phyloP scores from a whole-genome alignment of 2,329 filamentous ascomycete genomes.

The Ascomycota sp. region DNA sequence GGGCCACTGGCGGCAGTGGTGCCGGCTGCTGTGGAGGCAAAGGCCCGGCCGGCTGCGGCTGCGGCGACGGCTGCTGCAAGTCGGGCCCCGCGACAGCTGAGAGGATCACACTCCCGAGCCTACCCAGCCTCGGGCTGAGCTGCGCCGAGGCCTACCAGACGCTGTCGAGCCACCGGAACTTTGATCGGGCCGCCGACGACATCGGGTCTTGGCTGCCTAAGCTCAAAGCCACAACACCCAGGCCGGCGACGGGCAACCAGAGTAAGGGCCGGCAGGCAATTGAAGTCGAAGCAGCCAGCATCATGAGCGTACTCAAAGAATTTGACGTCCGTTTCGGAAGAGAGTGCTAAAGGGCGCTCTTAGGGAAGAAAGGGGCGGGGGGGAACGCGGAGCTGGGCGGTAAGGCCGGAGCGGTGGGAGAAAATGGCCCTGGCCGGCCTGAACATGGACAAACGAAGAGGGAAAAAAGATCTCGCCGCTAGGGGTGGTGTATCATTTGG shows the following conservation, averaged over 20 bases:
- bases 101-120: constrained; percentile 15
- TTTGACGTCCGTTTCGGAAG: constrained; percentile 56
- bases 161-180: constrained; percentile 55
- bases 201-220: constrained; percentile 58
- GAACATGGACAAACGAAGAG: no score
- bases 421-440: no score
- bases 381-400: not conserved
- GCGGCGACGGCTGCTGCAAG: constrained; percentile 49
- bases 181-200: constrained; percentile 52
- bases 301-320: constrained; percentile 68
- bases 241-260: constrained; percentile 8
- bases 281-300: constrained; percentile 65
- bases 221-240: constrained; percentile 36
- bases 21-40: constrained; percentile 45
- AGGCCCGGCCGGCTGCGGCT: no score
- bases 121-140: constrained; percentile 37
- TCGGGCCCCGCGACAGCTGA: constrained; percentile 8
- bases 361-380: not conserved
- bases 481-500: no score
- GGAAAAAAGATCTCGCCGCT: no score
- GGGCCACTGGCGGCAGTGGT: constrained; percentile 17
- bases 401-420: no score
- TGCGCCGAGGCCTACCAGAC: constrained; percentile 66
- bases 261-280: constrained; percentile 34
- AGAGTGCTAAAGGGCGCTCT: constrained; percentile 9